Percentiles rank a stretch among this genome's conserved stretches.
These are phyloP conservation scores for Yamadazyma blattariae DNA, from an alignment of 1,139 yeast species.

Conservation along the genomic window DNA sequence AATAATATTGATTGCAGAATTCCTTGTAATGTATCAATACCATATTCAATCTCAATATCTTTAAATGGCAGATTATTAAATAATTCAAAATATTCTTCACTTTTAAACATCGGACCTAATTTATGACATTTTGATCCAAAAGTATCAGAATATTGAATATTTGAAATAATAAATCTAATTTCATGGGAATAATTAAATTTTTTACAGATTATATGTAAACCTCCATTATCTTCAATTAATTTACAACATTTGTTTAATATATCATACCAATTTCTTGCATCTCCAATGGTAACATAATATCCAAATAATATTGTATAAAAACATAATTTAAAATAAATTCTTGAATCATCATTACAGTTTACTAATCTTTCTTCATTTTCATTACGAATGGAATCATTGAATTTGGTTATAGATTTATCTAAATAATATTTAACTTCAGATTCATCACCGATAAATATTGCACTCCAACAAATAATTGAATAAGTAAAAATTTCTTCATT, in stretches of 20 bases:
- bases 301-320: conserved; percentile 8
- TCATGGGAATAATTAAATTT: conserved; percentile 19
- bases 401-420: conserved; percentile 5
- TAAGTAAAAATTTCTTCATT: conserved; percentile 37
- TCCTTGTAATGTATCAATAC: conserved; percentile 25
- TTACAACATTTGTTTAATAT: conserved; percentile 29
- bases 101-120: conserved; percentile 16
- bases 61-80: conserved; percentile 10
- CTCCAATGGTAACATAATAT: conserved; percentile 37
- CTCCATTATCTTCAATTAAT: conserved; percentile 53
- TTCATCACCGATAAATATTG: conserved; percentile 20
- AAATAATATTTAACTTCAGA: conserved; percentile 19
- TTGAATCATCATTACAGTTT: background rate
- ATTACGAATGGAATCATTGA: conserved; percentile 9
- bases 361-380: conserved; percentile 3
- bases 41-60: conserved; percentile 14
- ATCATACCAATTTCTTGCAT: conserved; percentile 36
- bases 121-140: conserved; percentile 16
- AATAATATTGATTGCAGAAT: conserved; percentile 18
- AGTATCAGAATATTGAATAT: conserved; percentile 21
- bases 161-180: conserved; percentile 19
- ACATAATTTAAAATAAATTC: conserved; percentile 10
- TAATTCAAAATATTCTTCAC: conserved; percentile 13
- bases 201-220: conserved; percentile 28
- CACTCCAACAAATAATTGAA: conserved; percentile 48